These are phyloP conservation scores for Monascus purpureus DNA, from an alignment of 495 filamentous ascomycete species.

Conservation along the genomic window DNA sequence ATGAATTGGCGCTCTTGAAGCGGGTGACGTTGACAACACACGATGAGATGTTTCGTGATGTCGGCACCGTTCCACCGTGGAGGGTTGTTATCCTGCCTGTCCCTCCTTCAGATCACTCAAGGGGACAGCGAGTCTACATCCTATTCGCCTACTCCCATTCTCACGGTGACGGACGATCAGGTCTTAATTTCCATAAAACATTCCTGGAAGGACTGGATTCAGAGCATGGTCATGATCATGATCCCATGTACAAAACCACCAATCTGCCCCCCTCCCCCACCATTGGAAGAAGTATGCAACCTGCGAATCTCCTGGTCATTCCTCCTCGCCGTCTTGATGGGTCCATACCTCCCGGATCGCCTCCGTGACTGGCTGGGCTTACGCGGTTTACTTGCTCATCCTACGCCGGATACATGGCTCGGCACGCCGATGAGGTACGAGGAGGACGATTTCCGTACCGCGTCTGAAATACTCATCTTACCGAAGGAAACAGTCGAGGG, in stretches of 20 bases:
- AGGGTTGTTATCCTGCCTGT: conserved; percentile 7
- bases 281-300: conserved; percentile 6
- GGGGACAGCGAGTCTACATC: conserved; percentile 3
- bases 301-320: conserved; percentile 5
- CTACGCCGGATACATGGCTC: too few species aligned
- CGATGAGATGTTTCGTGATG: conserved; percentile 4
- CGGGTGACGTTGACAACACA: conserved; percentile 2
- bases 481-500: background rate
- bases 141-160: conserved; percentile 8
- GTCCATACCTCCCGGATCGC: conserved; percentile 2
- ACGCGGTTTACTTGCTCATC: background rate
- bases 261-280: conserved; percentile 1
- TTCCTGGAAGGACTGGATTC: conserved; percentile 6
- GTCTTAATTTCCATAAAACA: conserved; percentile 6
- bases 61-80: conserved; percentile 8
- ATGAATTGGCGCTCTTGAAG: conserved; percentile 3
- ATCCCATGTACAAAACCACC: conserved; percentile 1
- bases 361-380: background rate
- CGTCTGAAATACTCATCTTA: conserved; percentile 3
- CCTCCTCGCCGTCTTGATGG: conserved; percentile 4
- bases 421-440: conserved; percentile 4
- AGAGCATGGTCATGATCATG: background rate
- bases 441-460: conserved; percentile 2
- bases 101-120: background rate
- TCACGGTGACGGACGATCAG: conserved; percentile 8